Evolutionary conservation across 176 grass and related monocot species (phyloP).

Genomic region (Neostapfia colusana): DNA sequence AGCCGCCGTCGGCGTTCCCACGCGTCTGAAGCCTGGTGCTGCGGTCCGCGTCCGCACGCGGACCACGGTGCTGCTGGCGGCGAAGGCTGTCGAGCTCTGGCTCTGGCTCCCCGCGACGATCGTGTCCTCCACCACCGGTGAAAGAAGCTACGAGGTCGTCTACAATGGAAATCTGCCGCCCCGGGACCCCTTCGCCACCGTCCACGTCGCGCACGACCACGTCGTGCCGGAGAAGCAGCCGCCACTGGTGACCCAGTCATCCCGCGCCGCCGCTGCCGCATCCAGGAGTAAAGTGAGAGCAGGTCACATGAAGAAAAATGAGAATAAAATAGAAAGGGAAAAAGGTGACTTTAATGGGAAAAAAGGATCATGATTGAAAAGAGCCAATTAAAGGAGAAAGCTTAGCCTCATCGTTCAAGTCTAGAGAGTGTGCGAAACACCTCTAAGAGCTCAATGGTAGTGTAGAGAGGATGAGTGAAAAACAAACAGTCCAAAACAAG

Average conservation of each 20-base stretch:
- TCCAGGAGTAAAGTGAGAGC: no score
- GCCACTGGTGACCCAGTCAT: not conserved
- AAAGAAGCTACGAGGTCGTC: not conserved
- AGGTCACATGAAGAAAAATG: no score
- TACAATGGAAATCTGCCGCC: not conserved
- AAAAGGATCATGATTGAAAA: no score
- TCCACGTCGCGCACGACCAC: not conserved
- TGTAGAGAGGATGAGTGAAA: no score
- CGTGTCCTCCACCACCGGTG: not conserved
- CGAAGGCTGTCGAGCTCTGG: not conserved
- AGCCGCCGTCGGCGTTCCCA: not conserved
- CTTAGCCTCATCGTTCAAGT: no score
- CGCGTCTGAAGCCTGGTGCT: not conserved
- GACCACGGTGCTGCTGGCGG: no score
- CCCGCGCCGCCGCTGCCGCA: not conserved
- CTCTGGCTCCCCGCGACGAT: not conserved
- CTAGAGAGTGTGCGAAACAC: no score
- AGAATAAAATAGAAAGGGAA: no score
- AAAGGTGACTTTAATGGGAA: no score
- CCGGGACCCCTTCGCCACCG: not conserved
- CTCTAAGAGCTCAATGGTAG: no score
- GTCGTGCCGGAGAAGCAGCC: not conserved
- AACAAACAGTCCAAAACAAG: no score
- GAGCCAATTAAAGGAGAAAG: no score
- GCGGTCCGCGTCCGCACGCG: not conserved